These are phyloP conservation scores for Cyclanthera cordifolia DNA, from an alignment of 306 rosid species.

Conservation along the genomic window DNA sequence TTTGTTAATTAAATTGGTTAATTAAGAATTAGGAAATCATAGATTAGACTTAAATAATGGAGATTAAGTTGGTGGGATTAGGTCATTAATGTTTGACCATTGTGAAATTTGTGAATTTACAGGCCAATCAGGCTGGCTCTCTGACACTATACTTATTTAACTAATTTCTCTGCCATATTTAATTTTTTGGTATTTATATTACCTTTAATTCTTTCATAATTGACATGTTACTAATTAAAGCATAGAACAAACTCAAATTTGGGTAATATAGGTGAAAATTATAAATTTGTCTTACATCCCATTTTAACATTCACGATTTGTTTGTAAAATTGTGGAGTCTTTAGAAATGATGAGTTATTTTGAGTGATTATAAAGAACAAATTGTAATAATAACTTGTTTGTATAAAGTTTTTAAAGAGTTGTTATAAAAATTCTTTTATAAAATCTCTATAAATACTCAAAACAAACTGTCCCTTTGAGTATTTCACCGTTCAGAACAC, in stretches of 20 bases:
- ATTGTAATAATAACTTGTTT: too few species aligned
- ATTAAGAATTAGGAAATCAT: neutral
- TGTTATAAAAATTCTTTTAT: too few species aligned
- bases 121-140: neutral
- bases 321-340: too few species aligned
- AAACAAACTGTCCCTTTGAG: too few species aligned
- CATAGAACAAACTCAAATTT: neutral
- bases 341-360: too few species aligned
- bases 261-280: too few species aligned
- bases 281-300: too few species aligned
- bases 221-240: neutral
- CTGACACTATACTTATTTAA: neutral
- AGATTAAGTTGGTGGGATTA: conserved; percentile 1
- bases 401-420: too few species aligned
- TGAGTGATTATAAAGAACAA: too few species aligned
- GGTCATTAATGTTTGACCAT: neutral
- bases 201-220: neutral
- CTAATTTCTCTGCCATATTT: neutral
- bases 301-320: too few species aligned
- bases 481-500: too few species aligned
- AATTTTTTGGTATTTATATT: neutral
- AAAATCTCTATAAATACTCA: too few species aligned
- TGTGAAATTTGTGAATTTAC: neutral
- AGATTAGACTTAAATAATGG: neutral
- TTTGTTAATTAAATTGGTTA: neutral